Conservation (phyloP, 1,284 basidiomycete genomes). For the Leucoagaricus sp. region DNA sequence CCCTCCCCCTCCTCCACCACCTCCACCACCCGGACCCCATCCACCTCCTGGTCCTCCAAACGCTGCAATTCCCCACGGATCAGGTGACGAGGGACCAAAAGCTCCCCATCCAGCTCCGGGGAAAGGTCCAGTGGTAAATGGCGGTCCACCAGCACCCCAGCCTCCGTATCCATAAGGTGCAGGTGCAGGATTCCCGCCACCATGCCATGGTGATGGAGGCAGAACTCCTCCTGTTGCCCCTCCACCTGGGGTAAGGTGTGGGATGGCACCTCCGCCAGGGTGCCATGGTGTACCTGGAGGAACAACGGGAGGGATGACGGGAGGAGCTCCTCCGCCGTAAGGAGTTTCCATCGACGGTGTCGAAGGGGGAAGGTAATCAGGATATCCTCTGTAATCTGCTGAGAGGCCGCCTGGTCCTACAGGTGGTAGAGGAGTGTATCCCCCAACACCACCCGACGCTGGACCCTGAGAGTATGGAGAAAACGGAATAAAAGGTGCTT, state of each 20-base stretch:
- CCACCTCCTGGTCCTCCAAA: conserved; percentile 5
- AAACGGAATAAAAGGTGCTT: not conserved
- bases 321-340: not conserved
- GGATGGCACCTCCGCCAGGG: not conserved
- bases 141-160: conserved; percentile 1
- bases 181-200: not conserved
- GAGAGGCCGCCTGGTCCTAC: conserved; percentile 15
- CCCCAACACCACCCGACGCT: not conserved
- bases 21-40: not conserved
- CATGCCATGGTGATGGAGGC: conserved; percentile 4
- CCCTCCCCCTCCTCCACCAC: no score
- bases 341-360: conserved; percentile 1
- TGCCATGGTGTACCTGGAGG: conserved; percentile 10
- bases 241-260: conserved; percentile 7
- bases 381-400: conserved; percentile 23
- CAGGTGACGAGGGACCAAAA: not conserved
- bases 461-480: conserved; percentile 4
- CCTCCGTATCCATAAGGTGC: not conserved
- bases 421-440: conserved; percentile 3
- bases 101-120: not conserved
- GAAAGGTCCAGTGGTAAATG: not conserved
- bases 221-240: not conserved
- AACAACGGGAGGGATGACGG: not conserved
- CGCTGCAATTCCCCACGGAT: conserved; percentile 1
- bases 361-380: not conserved